Evolutionary conservation across 176 grass and related monocot species (phyloP).

Genomic region (Bonia amplexicaulis): DNA sequence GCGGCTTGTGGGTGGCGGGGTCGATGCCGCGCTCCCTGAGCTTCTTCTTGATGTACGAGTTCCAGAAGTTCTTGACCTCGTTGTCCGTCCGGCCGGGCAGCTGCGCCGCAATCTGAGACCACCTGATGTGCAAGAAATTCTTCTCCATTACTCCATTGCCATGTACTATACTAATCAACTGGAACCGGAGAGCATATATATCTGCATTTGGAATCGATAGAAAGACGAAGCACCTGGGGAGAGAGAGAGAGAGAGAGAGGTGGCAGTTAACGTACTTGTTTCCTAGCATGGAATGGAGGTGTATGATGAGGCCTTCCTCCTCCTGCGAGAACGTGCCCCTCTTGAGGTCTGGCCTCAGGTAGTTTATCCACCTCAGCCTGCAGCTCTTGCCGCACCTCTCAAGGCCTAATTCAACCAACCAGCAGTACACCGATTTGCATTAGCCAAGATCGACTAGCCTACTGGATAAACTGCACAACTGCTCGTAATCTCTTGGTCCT

Average conservation of each 20-base stretch:
- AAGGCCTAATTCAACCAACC: constrained; percentile 27
- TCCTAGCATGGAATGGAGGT: constrained; percentile 65
- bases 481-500: not conserved
- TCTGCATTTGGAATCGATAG: not conserved
- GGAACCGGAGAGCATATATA: not conserved
- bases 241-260: no score
- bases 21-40: constrained; percentile 72
- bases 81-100: constrained; percentile 91
- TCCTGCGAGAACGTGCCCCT: constrained; percentile 72
- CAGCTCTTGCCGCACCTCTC: constrained; percentile 86
- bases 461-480: not conserved
- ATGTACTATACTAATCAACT: not conserved
- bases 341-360: constrained; percentile 78
- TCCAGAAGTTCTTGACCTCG: constrained; percentile 99
- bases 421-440: not conserved
- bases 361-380: constrained; percentile 83
- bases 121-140: constrained; percentile 28
- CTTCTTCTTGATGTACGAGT: constrained; percentile 76
- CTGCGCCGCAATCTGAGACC: constrained; percentile 82
- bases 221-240: not conserved
- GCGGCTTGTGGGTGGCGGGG: constrained; percentile 61
- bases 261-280: constrained; percentile 41
- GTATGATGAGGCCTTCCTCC: constrained; percentile 70
- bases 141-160: not conserved
- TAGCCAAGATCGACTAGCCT: not conserved